Evolutionary conservation across 1,284 basidiomycete species (phyloP), one percentile per base, ranked within the genome.

Genomic region (Kwoniella shivajii): DNA sequence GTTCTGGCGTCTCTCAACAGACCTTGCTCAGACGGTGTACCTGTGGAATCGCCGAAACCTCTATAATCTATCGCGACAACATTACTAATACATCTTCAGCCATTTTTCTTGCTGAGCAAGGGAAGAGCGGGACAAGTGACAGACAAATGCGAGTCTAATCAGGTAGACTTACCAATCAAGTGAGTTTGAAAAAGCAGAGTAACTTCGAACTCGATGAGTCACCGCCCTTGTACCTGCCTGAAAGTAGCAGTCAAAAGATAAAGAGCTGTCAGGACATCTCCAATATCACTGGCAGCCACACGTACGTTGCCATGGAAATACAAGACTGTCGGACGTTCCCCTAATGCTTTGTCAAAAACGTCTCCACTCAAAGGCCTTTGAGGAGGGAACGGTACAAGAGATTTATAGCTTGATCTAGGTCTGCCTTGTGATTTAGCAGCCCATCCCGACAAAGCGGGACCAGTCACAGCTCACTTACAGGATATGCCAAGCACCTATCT

Each of bases 41-140:
- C 91, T 0, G 84, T 83, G 54, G 90, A 93, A 71, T 98, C 92
- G 0, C 82, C 94, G 67, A 89, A 98, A 0, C 94, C 94, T n/a
- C 92, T 85, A 72, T 95, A 95, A 76, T 96, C 93, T 42, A 91
- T 85, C 0, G 86, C 86, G 20, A 96, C 76, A 1, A 96, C 86
- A 71, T 95, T 96, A 16, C 73, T 74, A 39, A 1, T 16, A 26
- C 16, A 44, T 41, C 33, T 9, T 10, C 10, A 41, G 9, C 18
- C 38, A 41, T 13, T 44, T n/a, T n/a, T n/a, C n/a, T n/a, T n/a
- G n/a, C n/a, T n/a, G n/a, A n/a, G n/a, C n/a, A n/a, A n/a, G n/a
- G n/a, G n/a, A n/a, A n/a, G n/a, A n/a, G n/a, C n/a, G n/a, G 9
- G 42, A 44, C 9, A 26, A 44, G 5, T 13, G 42, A 13, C 38